These are phyloP conservation scores for Aspergillus sp. DNA, from an alignment of 2,329 filamentous ascomycete genomes.

Conservation along the genomic window DNA sequence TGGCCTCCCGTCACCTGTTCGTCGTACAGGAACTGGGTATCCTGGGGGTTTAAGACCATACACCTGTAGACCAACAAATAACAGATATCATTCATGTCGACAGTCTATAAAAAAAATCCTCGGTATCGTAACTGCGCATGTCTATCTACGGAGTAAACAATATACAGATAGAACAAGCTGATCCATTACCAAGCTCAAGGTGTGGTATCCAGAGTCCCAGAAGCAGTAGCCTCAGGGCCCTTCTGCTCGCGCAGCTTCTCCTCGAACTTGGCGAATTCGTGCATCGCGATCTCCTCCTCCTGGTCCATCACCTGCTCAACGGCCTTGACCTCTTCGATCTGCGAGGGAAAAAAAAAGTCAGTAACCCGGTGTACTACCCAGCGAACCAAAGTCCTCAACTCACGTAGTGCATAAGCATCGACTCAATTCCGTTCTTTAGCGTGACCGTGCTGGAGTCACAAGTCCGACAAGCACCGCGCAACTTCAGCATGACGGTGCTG, in stretches of 20 bases:
- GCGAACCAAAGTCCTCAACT: conserved; percentile 32
- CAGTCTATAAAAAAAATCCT: too few relatives aligned
- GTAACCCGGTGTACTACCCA: conserved; percentile 2
- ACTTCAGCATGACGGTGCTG: conserved; percentile 74
- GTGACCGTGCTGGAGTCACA: conserved; percentile 97
- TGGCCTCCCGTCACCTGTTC: too few relatives aligned
- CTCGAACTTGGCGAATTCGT: conserved; percentile 91
- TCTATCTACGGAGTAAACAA: neutral
- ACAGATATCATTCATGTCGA: too few relatives aligned
- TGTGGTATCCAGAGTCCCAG: conserved; percentile 45
- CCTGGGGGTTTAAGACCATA: too few relatives aligned
- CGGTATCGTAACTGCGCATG: too few relatives aligned
- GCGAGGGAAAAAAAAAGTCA: conserved; percentile 19
- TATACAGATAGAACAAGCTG: neutral
- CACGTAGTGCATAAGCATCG: conserved; percentile 95
- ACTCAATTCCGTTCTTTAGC: conserved; percentile 94
- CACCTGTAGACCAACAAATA: too few relatives aligned
- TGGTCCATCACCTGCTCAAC: conserved; percentile 84
- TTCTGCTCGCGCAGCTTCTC: conserved; percentile 61
- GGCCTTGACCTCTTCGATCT: conserved; percentile 93
- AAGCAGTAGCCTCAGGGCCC: conserved; percentile 42
- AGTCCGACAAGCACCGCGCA: conserved; percentile 86
- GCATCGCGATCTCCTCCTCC: conserved; percentile 78
- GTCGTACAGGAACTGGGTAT: too few relatives aligned
- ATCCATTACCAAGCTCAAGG: conserved; percentile 9